Base-by-base conservation (phyloP, 108 stramenopile genomes). In the Nitzschia sp. region DNA sequence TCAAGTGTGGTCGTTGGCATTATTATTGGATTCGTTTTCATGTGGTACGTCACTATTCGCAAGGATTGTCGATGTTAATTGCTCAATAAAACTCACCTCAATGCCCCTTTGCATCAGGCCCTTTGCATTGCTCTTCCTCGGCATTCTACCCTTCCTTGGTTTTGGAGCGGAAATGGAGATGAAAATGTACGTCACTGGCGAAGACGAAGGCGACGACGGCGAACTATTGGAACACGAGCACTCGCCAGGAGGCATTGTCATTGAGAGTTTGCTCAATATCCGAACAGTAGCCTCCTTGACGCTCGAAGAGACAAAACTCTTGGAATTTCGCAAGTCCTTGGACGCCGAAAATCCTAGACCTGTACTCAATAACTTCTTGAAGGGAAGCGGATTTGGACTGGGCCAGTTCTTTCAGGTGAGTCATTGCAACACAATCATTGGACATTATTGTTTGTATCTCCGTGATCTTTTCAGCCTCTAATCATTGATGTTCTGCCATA, bases 181-280 rank as follows among this genome's bases (percentile, higher is more conserved):
- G 90, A 82, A 88, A 56, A 59, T 68, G 16, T 59, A 36, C 21
- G 75, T 80, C 27, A 58, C 87, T 4, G 88, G 86, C 13, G 73
- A 75, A 55, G 87, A 91, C 63, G 89, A 87, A 54, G 72, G 67
- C 16, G 69, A 27, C 22, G 73, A 53, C 9, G 75, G 63, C 28
- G 36, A 58, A 21, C 36, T 19, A 4, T 67, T 72, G 47, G 87
- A 84, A 45, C 81, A 79, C 63, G 29, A 33, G 26, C 70, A 79
- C 29, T 79, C 68, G 45, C 85, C 91, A 33, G 86, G 91, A 26
- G 88, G 80, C 41, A 86, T 92, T 34, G 62, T 85, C 17, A 73
- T 89, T 2, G 91, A 92, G 72, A 88, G 88, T 1, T 61, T 92
- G 28, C 60, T 85, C 25, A 92, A 89, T 67, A 92, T 92, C 48